Percentiles rank a stretch among this genome's conserved stretches.
Evolutionary conservation across 176 grass and related monocot species (phyloP).

Genomic region (Cenchrus fungigraminus): DNA sequence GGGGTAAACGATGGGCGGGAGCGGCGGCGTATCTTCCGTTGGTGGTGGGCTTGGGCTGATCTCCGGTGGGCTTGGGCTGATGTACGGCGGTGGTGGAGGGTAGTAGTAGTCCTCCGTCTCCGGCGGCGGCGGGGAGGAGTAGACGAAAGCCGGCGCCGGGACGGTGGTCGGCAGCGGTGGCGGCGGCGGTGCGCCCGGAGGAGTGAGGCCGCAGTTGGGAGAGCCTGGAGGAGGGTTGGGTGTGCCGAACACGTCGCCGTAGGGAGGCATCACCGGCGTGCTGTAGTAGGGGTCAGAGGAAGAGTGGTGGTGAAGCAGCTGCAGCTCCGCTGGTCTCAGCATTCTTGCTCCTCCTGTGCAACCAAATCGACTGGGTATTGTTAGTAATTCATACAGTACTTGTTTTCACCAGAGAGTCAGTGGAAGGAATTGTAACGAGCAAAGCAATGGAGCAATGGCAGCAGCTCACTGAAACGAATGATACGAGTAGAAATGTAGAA

Average conservation of each 20-base stretch:
- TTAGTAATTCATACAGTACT: neutral
- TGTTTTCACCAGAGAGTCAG: neutral
- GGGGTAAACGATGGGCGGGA: slow-evolving; percentile 34
- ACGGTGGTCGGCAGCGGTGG: slow-evolving; percentile 35
- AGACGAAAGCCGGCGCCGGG: slow-evolving; percentile 27
- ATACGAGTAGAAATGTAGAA: neutral
- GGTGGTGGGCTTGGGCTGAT: slow-evolving; percentile 1
- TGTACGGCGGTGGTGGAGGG: slow-evolving; percentile 24
- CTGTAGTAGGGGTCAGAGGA: slow-evolving; percentile 51
- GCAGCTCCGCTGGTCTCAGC: slow-evolving; percentile 35
- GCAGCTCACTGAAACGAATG: neutral
- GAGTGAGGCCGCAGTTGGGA: slow-evolving; percentile 55
- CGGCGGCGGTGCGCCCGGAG: slow-evolving; percentile 18
- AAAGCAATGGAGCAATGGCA: neutral
- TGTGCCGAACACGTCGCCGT: slow-evolving; percentile 41
- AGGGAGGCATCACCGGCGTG: slow-evolving; percentile 59
- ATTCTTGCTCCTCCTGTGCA: slow-evolving; percentile 47
- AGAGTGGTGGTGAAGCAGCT: slow-evolving; percentile 39
- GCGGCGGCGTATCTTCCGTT: neutral
- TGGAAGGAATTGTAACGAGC: neutral
- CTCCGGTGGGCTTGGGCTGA: slow-evolving; percentile 12
- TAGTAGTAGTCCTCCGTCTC: neutral
- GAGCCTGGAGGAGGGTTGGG: slow-evolving; percentile 18
- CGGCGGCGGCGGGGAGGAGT: slow-evolving; percentile 39
- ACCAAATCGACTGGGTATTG: neutral